phyloP scores from a whole-genome alignment of 306 rosid genomes.

The Arachis stenosperma region DNA sequence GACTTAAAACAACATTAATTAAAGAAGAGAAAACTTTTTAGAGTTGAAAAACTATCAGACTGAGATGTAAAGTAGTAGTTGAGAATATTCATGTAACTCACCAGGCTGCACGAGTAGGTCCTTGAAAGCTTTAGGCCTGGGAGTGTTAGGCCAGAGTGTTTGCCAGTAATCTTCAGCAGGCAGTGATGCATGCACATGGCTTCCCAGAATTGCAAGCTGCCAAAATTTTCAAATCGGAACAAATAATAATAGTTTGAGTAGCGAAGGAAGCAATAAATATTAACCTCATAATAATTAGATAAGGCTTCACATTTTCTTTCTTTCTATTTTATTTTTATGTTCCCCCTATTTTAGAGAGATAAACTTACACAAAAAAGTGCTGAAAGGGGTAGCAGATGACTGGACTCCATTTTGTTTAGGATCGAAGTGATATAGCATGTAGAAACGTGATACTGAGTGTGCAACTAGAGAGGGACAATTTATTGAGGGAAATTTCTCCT shows the following conservation, averaged over 20 bases:
- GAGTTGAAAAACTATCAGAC: too few relatives aligned
- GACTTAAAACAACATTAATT: too few relatives aligned
- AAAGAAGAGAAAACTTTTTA: too few relatives aligned
- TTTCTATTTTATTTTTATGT: too few relatives aligned
- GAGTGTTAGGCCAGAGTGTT: slow-evolving; percentile 13
- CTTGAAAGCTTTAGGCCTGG: slow-evolving; percentile 21
- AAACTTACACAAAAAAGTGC: slow-evolving; percentile 3
- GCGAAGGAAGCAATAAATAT: too few relatives aligned
- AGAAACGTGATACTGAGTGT: neutral
- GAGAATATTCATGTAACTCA: too few relatives aligned
- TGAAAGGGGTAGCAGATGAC: neutral
- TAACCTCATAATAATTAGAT: neutral
- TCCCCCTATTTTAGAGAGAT: neutral
- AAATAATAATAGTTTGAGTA: neutral
- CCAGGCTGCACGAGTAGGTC: too few relatives aligned
- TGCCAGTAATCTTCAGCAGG: slow-evolving; percentile 26
- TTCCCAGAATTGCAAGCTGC: neutral
- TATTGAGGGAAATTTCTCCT: too few relatives aligned
- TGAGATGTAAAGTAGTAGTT: too few relatives aligned
- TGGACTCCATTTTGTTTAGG: neutral
- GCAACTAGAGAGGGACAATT: too few relatives aligned
- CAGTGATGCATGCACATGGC: neutral
- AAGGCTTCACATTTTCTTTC: slow-evolving; percentile 3
- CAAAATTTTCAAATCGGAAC: neutral
- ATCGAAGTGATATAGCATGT: neutral